Conservation (phyloP, 441 rosid genomes). For the Rhodomyrtus psidioides region DNA sequence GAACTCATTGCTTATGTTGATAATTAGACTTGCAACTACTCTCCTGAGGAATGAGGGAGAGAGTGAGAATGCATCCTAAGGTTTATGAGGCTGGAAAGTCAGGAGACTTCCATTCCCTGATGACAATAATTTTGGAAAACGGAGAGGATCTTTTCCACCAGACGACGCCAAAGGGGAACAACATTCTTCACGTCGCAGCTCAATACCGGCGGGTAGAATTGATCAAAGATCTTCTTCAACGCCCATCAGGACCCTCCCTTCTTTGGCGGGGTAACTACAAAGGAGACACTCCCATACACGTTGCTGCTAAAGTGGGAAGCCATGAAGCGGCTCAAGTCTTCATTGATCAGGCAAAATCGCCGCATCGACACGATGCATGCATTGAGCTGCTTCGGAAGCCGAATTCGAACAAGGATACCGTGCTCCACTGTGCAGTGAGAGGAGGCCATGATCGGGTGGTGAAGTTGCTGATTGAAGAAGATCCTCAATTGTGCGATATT, state of each 20-base stretch:
- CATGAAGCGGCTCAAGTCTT: fast-evolving
- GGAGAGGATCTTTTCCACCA: not conserved
- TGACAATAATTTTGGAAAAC: not conserved
- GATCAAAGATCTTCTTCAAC: not conserved
- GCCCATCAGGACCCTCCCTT: not conserved
- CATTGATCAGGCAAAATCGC: not conserved
- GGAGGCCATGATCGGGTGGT: not conserved
- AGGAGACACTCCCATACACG: not conserved
- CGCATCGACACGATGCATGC: fast-evolving
- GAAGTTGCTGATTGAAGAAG: not conserved
- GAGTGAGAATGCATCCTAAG: not conserved
- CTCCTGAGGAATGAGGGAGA: fast-evolving
- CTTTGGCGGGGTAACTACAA: not conserved
- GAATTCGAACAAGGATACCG: not conserved
- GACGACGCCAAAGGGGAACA: not conserved
- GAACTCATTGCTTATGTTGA: not conserved
- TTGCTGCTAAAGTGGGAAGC: not conserved
- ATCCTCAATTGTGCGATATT: not conserved
- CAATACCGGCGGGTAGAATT: not conserved
- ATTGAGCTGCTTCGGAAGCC: not conserved
- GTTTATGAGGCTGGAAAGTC: not conserved
- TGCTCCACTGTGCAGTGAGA: not conserved
- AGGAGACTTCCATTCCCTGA: not conserved
- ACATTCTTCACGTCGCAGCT: not conserved
- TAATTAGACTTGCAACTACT: not conserved